Conservation (phyloP, 148 eudicot genomes). For the Oxyria digyna region DNA sequence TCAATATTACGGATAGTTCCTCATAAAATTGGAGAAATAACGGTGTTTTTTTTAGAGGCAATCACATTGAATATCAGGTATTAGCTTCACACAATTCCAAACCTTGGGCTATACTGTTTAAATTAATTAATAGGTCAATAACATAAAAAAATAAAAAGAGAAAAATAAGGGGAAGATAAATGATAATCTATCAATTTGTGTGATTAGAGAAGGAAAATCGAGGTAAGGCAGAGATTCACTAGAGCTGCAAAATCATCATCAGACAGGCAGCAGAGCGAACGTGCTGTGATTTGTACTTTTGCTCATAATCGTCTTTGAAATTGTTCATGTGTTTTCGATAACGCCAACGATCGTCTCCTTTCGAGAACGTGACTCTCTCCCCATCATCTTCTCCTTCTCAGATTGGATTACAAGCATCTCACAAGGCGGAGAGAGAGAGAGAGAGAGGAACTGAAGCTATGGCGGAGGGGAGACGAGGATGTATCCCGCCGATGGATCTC, state of each 20-base stretch:
- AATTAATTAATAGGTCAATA: not conserved
- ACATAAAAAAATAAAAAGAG: not conserved
- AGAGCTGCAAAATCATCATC: not conserved
- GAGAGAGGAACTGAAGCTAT: not conserved
- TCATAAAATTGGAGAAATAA: too few relatives aligned
- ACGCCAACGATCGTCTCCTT: not conserved
- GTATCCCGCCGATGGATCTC: slow-evolving; percentile 48
- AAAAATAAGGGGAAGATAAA: not conserved
- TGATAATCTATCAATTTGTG: too few relatives aligned
- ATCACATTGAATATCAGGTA: too few relatives aligned
- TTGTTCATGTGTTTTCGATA: slow-evolving; percentile 4
- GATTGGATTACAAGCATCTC: not conserved
- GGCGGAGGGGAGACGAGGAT: slow-evolving; percentile 16
- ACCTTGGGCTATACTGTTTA: too few relatives aligned
- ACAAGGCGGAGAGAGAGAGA: not conserved
- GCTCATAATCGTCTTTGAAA: not conserved
- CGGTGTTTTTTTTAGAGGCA: too few relatives aligned
- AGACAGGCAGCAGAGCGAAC: slow-evolving; percentile 5
- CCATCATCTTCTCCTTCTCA: not conserved
- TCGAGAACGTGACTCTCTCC: slow-evolving; percentile 1
- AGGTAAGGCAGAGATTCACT: not conserved
- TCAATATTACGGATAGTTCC: too few relatives aligned
- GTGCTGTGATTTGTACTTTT: slow-evolving; percentile 4
- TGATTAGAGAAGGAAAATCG: not conserved
- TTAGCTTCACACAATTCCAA: too few relatives aligned